phyloP scores from a whole-genome alignment of 2,329 filamentous ascomycete species.

The Chalaropsis ovoidea region DNA sequence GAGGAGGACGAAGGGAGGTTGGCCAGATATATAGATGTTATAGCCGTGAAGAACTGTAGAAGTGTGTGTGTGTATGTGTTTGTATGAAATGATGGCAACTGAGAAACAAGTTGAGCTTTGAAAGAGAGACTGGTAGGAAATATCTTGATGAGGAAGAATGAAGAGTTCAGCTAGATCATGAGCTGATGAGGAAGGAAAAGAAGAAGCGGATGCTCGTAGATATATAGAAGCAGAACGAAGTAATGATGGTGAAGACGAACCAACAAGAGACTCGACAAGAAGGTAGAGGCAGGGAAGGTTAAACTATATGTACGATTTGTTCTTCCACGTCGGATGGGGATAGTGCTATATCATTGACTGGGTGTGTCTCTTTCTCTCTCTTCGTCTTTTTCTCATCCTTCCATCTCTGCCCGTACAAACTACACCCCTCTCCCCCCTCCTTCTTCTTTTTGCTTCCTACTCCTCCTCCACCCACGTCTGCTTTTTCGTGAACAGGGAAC shows the following conservation, averaged over 20 bases:
- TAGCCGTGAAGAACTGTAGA: conserved; percentile 1
- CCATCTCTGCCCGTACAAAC: neutral
- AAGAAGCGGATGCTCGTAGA: conserved; percentile 14
- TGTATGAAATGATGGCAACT: neutral
- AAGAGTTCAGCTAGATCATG: conserved; percentile 14
- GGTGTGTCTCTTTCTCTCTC: neutral
- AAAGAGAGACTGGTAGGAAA: conserved; percentile 6
- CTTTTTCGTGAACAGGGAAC: neutral
- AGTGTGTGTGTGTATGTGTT: neutral
- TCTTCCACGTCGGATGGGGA: neutral
- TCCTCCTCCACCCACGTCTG: neutral
- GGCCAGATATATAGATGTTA: neutral
- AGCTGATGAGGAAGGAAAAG: conserved; percentile 1
- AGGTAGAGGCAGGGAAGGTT: conserved; percentile 8
- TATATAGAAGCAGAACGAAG: conserved; percentile 15
- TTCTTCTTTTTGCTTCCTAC: neutral
- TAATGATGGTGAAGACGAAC: neutral
- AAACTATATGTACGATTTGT: conserved; percentile 11
- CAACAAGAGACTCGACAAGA: neutral
- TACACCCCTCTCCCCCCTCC: neutral
- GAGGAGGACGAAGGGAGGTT: neutral
- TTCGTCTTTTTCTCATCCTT: neutral
- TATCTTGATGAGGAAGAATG: conserved; percentile 11
- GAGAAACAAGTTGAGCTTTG: neutral
- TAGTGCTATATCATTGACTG: neutral